Evolutionary conservation across 371 early-diverging fungal genomes (phyloP).

Genomic region (Mucor plumbeus): DNA sequence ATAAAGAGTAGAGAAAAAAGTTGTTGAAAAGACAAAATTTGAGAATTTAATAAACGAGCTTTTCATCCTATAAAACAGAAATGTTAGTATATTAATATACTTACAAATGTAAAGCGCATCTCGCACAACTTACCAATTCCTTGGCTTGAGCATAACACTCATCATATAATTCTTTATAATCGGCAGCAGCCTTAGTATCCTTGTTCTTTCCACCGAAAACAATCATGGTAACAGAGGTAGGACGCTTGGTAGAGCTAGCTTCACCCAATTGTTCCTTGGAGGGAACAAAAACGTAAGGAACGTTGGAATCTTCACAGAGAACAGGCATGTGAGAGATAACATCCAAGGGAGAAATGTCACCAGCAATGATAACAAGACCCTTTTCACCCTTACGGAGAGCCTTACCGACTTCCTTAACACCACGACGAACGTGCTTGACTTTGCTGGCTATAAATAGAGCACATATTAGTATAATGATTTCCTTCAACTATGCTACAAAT

Average conservation of each 20-base stretch:
- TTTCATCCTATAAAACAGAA: slow-evolving; percentile 30
- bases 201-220: slow-evolving; percentile 80
- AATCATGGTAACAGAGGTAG: slow-evolving; percentile 92
- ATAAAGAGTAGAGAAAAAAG: neutral
- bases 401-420: slow-evolving; percentile 98
- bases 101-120: neutral
- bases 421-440: slow-evolving; percentile 91
- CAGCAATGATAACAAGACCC: slow-evolving; percentile 95
- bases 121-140: slow-evolving; percentile 59
- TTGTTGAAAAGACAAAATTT: neutral
- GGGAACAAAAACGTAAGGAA: slow-evolving; percentile 95
- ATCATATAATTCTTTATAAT: slow-evolving; percentile 85
- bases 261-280: slow-evolving; percentile 94
- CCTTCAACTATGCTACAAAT: neutral
- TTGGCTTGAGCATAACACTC: slow-evolving; percentile 73
- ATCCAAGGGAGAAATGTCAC: slow-evolving; percentile 97
- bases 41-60: slow-evolving; percentile 38
- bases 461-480: neutral
- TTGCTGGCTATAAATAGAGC: slow-evolving; percentile 72
- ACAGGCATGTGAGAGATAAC: slow-evolving; percentile 98
- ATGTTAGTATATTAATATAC: neutral
- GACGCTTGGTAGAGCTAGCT: slow-evolving; percentile 92
- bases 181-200: slow-evolving; percentile 70
- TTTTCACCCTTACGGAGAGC: slow-evolving; percentile 94
- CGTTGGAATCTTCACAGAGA: slow-evolving; percentile 94